Evolutionary conservation across 306 rosid species (phyloP), one percentile per base, ranked within the genome.

Genomic region (Prunus mongolica): DNA sequence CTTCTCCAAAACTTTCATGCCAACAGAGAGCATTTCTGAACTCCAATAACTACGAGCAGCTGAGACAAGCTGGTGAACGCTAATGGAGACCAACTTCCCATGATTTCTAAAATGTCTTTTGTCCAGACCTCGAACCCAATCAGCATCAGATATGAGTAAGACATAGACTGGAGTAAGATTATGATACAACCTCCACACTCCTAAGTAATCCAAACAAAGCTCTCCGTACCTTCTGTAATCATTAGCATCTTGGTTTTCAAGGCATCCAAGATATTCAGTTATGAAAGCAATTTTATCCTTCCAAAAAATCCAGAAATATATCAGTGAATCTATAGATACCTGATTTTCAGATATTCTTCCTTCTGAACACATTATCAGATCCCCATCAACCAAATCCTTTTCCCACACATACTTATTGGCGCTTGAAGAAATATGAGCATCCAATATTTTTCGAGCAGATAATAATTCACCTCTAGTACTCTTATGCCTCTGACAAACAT

Each of bases 231-330:
- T 49, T 34, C 25, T 60, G 12, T 76, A 52, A 38, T 75, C 85
- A 34, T 70, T 58, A 12, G 3, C 72, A 18, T 78, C 91, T 58
- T 76, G 78, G 9, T 68, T 78, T 63, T 75, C 86, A 66, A 82
- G 63, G 77, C 73, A 62, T 73, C 74, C 58, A 15, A 87, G 86
- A 64, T 50, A 80, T 34, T 87, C 82, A 28, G 84, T 28, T 30
- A 90, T 62, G 25, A 27, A 58, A 13, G 66, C 63, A 44, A 89
- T 82, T 28, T 80, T 81, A 38, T 84, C 88, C 79, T 81, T 93
- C 93, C 96, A 93, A 58, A 83, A 72, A 30, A 76, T 78, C 97
- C 97, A 93, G 79, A 84, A 87, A 87, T 82, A 82, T 60, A 86
- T 80, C 60, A 93, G 52, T 3, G 92, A 83, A 62, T 86, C 90